Evolutionary conservation across 257 asterid species (phyloP), one percentile per base, ranked within the genome.

Genomic region (Solanum infundibuliforme): DNA sequence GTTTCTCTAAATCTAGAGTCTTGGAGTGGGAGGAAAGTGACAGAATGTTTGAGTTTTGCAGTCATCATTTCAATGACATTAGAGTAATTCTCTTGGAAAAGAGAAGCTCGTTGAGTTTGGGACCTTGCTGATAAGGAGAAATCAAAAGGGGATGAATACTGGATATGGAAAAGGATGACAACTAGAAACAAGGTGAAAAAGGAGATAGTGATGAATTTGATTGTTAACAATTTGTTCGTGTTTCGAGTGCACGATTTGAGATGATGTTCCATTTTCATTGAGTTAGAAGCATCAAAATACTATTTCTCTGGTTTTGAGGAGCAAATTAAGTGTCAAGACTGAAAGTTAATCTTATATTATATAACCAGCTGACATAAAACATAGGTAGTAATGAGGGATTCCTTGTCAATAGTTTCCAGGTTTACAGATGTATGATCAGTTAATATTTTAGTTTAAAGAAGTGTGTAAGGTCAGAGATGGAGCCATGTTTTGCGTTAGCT

Each of bases 11-110:
- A 87, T 41, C 93, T 88, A 7, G 85, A 89, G 88, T 89, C 93
- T 83, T 84, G 87, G 2, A 91, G 87, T 48, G 91, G 93, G 20
- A 88, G 83, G 87, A 91, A 91, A 60, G 91, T 91, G 23, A 88
- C 86, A 9, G 91, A 83, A 7, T 90, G 89, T 75, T 39, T 71
- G 13, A 91, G 90, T 77, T 85, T 88, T n/a, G 88, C 36, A 12
- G 16, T 75, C 86, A 69, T 58, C 35, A 52, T 38, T 65, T 86
- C 88, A 3, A 29, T 31, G 48, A 21, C 52, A 5, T 21, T 18
- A 1, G 87, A 74, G 16, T 62, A 39, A 76, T 43, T 43, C 18
- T 55, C 46, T 13, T 4, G 84, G 18, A 21, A 65, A 7, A 48
- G 36, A 71, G 84, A 68, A 66, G 55, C 76, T 73, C 87, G 74